A percentile compares a stretch with the other conserved stretches of the same genome.
Conservation (phyloP, 2,329 filamentous ascomycete species). For the Plectosphaerella plurivora region DNA sequence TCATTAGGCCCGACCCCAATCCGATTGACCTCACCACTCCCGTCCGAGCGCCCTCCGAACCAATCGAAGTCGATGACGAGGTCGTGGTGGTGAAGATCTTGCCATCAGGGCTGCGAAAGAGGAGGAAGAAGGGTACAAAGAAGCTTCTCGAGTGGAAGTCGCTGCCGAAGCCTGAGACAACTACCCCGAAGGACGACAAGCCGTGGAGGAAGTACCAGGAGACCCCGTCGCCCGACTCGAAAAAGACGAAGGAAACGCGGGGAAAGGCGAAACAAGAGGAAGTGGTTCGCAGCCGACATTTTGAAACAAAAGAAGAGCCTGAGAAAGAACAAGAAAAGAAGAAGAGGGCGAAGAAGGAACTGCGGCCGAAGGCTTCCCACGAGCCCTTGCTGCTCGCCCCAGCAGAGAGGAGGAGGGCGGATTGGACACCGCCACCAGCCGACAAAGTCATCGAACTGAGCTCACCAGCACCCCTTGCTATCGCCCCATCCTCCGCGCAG, state of each 20-base stretch:
- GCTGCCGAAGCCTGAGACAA: slow-evolving; percentile 3
- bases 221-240: background rate
- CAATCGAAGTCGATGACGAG: slow-evolving; percentile 3
- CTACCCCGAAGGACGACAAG: slow-evolving; percentile 9
- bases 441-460: slow-evolving; percentile 23
- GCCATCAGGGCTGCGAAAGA: background rate
- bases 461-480: slow-evolving; percentile 24
- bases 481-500: slow-evolving; percentile 24
- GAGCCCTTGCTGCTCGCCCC: slow-evolving; percentile 34
- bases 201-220: slow-evolving; percentile 31
- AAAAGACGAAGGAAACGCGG: slow-evolving; percentile 8
- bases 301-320: slow-evolving; percentile 15
- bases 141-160: slow-evolving; percentile 4
- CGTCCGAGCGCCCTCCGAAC: background rate
- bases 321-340: slow-evolving; percentile 11
- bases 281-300: slow-evolving; percentile 27
- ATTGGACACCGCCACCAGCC: slow-evolving; percentile 65
- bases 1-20: slow-evolving; percentile 4
- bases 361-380: slow-evolving; percentile 7
- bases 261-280: slow-evolving; percentile 18
- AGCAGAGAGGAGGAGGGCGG: slow-evolving; percentile 50
- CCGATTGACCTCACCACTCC: slow-evolving; percentile 11
- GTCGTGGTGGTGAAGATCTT: slow-evolving; percentile 4
- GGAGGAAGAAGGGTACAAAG: background rate
- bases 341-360: slow-evolving; percentile 14